A percentile compares a stretch with the other conserved stretches of the same genome.
Evolutionary conservation across 129 eudicot species (phyloP).

Genomic region (Chrysanthemum lavandulifolium): DNA sequence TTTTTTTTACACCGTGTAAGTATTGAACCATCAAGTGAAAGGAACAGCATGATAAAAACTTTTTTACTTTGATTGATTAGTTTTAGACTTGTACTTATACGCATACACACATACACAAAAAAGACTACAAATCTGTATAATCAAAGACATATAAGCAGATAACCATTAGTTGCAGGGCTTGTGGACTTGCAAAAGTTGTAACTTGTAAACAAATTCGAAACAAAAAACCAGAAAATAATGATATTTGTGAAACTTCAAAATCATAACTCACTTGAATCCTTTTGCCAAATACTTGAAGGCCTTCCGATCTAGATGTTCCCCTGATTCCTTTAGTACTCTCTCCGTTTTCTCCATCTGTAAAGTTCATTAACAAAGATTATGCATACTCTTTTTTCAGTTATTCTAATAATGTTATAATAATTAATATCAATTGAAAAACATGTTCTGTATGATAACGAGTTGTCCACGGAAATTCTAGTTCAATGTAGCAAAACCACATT

Average conservation of each 20-base stretch:
- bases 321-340: constrained; percentile 40
- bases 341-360: constrained; percentile 73
- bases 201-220: no score
- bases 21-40: no score
- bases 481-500: neutral
- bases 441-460: neutral
- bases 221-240: no score
- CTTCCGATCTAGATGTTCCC: constrained; percentile 35
- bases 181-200: no score
- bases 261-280: constrained; percentile 58
- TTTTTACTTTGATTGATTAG: no score
- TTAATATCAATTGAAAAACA: neutral
- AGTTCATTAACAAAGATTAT: constrained; percentile 18
- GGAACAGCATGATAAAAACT: no score
- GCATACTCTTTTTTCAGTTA: neutral
- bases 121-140: no score
- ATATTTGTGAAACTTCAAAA: constrained; percentile 1
- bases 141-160: no score
- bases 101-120: no score
- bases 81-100: no score
- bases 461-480: neutral
- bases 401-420: neutral
- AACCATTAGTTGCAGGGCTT: no score
- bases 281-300: constrained; percentile 51
- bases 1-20: no score